phyloP scores from a whole-genome alignment of 768 basidiomycete genomes.

The Hortiboletus campestris region DNA sequence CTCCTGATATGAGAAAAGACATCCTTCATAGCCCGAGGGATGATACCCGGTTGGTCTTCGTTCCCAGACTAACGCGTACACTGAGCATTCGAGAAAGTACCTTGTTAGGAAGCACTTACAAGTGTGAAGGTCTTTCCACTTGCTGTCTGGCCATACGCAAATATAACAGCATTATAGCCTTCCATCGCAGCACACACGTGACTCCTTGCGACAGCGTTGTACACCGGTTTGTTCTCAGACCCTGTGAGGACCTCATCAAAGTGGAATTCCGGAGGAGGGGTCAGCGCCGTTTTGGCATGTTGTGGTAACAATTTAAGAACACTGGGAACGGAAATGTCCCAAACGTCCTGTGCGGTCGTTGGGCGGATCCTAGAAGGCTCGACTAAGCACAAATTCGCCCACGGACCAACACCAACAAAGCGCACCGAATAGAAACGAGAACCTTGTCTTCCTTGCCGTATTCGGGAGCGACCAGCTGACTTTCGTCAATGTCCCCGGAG shows the following conservation, averaged over 20 bases:
- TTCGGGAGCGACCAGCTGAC: conserved; percentile 41
- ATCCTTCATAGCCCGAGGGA: conserved; percentile 89
- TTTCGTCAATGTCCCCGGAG: conserved; percentile 66
- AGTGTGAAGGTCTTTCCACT: conserved; percentile 74
- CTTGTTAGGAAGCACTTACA: conserved; percentile 27
- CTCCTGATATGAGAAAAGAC: conserved; percentile 81
- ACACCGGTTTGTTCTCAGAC: conserved; percentile 76
- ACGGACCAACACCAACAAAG: neutral
- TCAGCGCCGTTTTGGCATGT: conserved; percentile 46
- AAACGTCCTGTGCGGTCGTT: conserved; percentile 48
- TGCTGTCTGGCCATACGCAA: conserved; percentile 91
- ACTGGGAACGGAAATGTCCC: conserved; percentile 47
- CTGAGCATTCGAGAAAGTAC: conserved; percentile 35
- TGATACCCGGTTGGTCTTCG: conserved; percentile 88
- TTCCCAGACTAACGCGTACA: conserved; percentile 53
- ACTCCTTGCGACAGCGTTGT: conserved; percentile 69
- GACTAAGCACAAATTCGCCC: neutral
- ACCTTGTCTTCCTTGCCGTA: conserved; percentile 83
- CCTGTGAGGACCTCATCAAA: conserved; percentile 79
- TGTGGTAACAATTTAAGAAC: conserved; percentile 62
- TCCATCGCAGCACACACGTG: conserved; percentile 94
- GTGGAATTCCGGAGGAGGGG: conserved; percentile 49
- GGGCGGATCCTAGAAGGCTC: conserved; percentile 57
- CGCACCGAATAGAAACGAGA: conserved; percentile 77
- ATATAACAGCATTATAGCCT: conserved; percentile 94